These are phyloP conservation scores for Ambrosia trifida DNA, from an alignment of 129 eudicot genomes.

Conservation along the genomic window DNA sequence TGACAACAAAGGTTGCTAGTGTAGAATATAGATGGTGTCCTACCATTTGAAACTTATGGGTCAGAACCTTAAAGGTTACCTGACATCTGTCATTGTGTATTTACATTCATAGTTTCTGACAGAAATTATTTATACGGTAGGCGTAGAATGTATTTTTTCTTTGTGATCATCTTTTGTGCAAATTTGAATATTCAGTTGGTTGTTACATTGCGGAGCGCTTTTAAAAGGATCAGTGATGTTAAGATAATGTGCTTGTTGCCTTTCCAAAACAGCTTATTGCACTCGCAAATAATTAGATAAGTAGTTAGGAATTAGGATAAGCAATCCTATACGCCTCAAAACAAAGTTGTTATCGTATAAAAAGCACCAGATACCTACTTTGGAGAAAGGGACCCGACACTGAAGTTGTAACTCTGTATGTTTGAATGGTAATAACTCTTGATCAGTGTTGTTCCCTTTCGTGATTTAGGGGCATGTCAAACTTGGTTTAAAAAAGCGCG, in stretches of 20 bases:
- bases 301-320: background rate
- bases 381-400: background rate
- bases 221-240: slow-evolving; percentile 13
- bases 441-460: slow-evolving; percentile 6
- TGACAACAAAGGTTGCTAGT: too few species aligned
- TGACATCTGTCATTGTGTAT: slow-evolving; percentile 15
- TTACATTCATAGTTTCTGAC: background rate
- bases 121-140: background rate
- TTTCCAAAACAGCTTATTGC: background rate
- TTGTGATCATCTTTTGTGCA: slow-evolving; percentile 23
- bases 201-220: background rate
- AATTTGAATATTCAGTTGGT: background rate
- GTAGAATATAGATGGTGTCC: slow-evolving; percentile 25
- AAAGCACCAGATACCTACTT: background rate
- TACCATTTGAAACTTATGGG: slow-evolving; percentile 16
- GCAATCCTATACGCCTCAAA: slow-evolving; percentile 9
- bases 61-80: slow-evolving; percentile 11
- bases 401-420: too few species aligned
- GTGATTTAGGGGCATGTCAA: too few species aligned
- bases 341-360: background rate
- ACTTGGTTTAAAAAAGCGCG: too few species aligned
- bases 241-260: slow-evolving; percentile 10
- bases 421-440: background rate
- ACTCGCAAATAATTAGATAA: background rate
- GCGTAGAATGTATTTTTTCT: slow-evolving; percentile 8